Evolutionary conservation across 768 basidiomycete genomes (phyloP).

Genomic region (Inosperma sp.): DNA sequence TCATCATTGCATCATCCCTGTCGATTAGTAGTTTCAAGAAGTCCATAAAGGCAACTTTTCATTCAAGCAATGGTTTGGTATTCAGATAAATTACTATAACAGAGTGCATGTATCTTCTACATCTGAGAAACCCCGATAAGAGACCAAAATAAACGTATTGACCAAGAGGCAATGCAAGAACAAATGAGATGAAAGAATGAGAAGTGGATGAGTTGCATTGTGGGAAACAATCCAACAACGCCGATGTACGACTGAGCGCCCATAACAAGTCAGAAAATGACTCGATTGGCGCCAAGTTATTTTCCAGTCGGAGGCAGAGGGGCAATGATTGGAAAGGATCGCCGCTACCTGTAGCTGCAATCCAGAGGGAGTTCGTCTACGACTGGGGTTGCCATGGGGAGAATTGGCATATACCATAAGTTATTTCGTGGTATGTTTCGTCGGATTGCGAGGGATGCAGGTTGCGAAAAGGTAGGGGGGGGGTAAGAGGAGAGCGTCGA

Average conservation of each 20-base stretch:
- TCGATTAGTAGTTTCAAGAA: too few species aligned
- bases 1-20: not conserved
- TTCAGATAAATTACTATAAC: not conserved
- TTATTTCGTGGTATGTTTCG: not conserved
- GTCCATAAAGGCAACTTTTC: too few species aligned
- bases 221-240: too few species aligned
- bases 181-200: not conserved
- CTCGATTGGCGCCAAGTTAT: too few species aligned
- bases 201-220: too few species aligned
- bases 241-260: too few species aligned
- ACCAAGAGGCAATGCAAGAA: not conserved
- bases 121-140: not conserved
- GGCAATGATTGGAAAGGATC: too few species aligned
- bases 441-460: not conserved
- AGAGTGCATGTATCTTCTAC: not conserved
- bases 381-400: not conserved
- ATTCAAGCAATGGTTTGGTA: not conserved
- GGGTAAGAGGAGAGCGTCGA: not conserved
- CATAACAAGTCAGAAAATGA: too few species aligned
- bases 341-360: too few species aligned
- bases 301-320: too few species aligned
- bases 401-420: slow-evolving; percentile 4
- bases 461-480: not conserved
- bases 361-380: too few species aligned
- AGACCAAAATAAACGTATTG: too few species aligned